These are phyloP conservation scores for Stephania japonica DNA, from an alignment of 164 flowering plant genomes.

Conservation along the genomic window DNA sequence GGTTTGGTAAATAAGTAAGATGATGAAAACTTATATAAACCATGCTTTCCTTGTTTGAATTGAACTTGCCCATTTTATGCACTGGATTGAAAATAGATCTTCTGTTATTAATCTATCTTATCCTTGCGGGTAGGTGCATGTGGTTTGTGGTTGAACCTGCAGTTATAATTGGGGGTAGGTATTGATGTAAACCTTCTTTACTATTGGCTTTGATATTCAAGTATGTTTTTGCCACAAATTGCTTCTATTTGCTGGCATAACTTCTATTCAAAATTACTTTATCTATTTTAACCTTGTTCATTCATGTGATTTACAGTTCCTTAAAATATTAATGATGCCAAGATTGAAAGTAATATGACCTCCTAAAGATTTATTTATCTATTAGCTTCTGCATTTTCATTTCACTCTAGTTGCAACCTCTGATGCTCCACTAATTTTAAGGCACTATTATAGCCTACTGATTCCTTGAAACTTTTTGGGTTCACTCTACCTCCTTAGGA, in stretches of 20 bases:
- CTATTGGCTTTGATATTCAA: background rate
- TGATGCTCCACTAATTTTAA: background rate
- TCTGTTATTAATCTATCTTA: background rate
- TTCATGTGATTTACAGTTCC: background rate
- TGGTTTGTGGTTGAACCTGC: background rate
- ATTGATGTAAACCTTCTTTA: background rate
- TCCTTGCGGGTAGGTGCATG: background rate
- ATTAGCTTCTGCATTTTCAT: too few species aligned
- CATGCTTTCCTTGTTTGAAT: background rate
- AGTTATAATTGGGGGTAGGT: background rate
- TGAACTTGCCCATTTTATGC: background rate
- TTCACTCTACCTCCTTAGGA: background rate
- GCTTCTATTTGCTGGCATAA: background rate
- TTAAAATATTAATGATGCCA: background rate
- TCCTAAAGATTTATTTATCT: background rate
- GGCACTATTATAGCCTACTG: background rate
- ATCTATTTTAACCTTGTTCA: background rate
- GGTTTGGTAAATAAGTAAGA: background rate
- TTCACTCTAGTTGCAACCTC: background rate
- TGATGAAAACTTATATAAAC: background rate
- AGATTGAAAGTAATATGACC: background rate
- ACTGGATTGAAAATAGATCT: background rate
- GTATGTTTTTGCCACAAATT: background rate
- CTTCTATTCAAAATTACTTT: background rate
- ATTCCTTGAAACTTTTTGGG: background rate